Evolutionary conservation across 2,329 filamentous ascomycete species (phyloP).

Genomic region (Sporothrix brasiliensis): DNA sequence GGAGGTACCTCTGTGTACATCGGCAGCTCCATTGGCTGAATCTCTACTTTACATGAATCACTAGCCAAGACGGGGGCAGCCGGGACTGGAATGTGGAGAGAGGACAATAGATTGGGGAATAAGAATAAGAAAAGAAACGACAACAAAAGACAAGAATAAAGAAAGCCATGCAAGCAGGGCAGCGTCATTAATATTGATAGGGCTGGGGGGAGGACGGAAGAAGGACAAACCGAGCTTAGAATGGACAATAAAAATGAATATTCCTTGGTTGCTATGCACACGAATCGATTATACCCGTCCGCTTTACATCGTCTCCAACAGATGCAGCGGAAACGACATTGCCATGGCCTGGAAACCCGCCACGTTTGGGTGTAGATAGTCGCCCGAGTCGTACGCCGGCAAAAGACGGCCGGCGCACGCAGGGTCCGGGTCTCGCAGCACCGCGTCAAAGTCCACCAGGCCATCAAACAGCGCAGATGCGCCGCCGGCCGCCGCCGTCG

Average conservation of each 20-base stretch:
- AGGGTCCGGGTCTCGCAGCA: neutral
- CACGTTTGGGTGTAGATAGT: neutral
- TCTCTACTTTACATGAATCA: neutral
- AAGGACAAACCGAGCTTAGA: neutral
- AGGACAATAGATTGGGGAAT: neutral
- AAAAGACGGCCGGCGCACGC: neutral
- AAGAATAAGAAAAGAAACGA: neutral
- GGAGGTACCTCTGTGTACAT: neutral
- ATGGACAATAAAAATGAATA: neutral
- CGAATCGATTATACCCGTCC: no score
- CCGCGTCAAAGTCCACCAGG: constrained; percentile 5
- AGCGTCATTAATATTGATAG: neutral
- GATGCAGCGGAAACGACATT: neutral
- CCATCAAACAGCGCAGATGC: neutral
- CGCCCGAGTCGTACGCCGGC: neutral
- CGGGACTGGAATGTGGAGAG: neutral
- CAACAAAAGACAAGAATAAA: neutral
- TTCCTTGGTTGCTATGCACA: no score
- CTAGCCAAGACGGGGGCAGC: neutral
- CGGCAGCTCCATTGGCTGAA: no score
- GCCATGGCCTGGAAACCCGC: neutral
- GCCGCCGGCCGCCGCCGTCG: neutral
- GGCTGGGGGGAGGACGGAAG: neutral
- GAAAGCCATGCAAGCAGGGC: neutral
- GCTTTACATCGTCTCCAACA: neutral